Conservation (phyloP, 352 stramenopile genomes). For the Phytophthora ramorum region DNA sequence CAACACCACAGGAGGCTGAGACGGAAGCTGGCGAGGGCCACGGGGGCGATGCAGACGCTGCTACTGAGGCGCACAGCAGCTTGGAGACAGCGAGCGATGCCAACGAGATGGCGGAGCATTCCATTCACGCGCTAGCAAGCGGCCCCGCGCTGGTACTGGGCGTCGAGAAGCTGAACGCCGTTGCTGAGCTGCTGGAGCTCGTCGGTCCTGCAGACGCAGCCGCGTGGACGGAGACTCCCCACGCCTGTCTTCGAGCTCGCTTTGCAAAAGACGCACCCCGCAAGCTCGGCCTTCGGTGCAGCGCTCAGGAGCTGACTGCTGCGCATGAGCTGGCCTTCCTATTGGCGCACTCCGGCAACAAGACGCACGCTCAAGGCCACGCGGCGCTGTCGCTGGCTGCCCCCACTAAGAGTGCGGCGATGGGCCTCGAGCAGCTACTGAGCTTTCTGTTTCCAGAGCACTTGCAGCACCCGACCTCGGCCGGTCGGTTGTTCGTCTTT, state of each 20-base stretch:
- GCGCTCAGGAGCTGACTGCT: slow-evolving; percentile 38
- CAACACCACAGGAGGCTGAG: slow-evolving; percentile 14
- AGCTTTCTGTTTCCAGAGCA: slow-evolving; percentile 80
- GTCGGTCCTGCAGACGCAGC: slow-evolving; percentile 45
- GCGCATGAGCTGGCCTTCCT: slow-evolving; percentile 54
- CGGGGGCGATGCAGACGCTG: neutral
- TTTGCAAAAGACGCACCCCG: slow-evolving; percentile 43
- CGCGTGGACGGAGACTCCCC: slow-evolving; percentile 31
- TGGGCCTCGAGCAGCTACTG: slow-evolving; percentile 67
- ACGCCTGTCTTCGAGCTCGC: slow-evolving; percentile 43
- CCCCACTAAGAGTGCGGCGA: slow-evolving; percentile 18
- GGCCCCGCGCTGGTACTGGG: slow-evolving; percentile 57
- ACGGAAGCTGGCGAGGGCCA: neutral
- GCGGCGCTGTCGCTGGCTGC: neutral
- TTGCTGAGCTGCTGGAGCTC: slow-evolving; percentile 61
- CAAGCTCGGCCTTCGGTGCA: slow-evolving; percentile 55
- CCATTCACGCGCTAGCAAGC: slow-evolving; percentile 31
- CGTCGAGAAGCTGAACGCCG: slow-evolving; percentile 53
- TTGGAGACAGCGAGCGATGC: slow-evolving; percentile 12
- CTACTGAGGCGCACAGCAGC: neutral
- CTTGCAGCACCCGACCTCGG: slow-evolving; percentile 81
- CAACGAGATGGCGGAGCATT: slow-evolving; percentile 29
- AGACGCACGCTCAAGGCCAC: slow-evolving; percentile 8
- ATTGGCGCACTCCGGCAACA: slow-evolving; percentile 33
- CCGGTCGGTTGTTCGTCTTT: slow-evolving; percentile 82